Evolutionary conservation across 345 rosid species (phyloP).

Genomic region (Boechera stricta): DNA sequence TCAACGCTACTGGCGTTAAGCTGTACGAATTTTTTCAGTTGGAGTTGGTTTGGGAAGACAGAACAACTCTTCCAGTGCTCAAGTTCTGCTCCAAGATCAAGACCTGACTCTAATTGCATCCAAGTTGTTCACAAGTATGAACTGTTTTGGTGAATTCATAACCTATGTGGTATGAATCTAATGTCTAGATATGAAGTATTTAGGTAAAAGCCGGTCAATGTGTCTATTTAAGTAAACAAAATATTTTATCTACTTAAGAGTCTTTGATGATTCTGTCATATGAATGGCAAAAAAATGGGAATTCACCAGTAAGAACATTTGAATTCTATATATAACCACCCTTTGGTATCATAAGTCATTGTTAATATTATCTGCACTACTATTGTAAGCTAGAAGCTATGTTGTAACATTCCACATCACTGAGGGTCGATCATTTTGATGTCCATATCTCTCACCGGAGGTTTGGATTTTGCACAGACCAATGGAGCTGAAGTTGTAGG

Average conservation of each 20-base stretch:
- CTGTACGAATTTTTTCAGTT: too few species aligned
- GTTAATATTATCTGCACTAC: conserved; percentile 26
- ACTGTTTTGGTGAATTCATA: neutral
- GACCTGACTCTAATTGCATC: conserved; percentile 1
- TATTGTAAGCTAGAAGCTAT: conserved; percentile 18
- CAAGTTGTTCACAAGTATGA: neutral
- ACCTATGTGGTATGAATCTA: neutral
- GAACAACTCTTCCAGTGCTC: too few species aligned
- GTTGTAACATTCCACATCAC: conserved; percentile 13
- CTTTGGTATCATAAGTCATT: conserved; percentile 15
- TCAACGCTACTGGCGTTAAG: too few species aligned
- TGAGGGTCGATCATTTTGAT: conserved; percentile 34
- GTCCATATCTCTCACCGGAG: conserved; percentile 15
- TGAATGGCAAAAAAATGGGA: conserved; percentile 20
- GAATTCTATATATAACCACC: conserved; percentile 1
- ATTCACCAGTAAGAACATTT: conserved; percentile 9
- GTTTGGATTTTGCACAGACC: conserved; percentile 16
- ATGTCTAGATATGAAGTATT: conserved; percentile 2
- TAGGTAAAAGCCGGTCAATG: neutral
- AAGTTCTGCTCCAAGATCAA: too few species aligned
- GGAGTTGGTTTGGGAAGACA: too few species aligned
- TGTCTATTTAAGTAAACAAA: neutral
- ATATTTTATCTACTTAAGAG: neutral
- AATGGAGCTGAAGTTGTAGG: conserved; percentile 13
- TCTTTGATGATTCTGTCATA: neutral